Evolutionary conservation across 2,329 filamentous ascomycete species (phyloP).

Genomic region (Xylaria sp.): DNA sequence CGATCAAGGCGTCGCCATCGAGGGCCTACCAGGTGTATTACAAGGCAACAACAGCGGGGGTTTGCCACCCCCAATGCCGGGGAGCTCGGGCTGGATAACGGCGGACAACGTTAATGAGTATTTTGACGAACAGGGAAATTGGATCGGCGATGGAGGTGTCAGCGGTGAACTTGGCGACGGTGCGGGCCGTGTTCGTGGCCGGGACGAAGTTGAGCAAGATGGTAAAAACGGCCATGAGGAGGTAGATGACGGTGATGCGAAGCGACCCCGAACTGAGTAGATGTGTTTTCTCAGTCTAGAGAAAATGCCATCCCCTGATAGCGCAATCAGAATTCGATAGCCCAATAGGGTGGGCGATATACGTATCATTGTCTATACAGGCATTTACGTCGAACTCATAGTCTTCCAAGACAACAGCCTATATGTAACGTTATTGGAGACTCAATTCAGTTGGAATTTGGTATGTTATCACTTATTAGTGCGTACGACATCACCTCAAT

Average conservation of each 20-base stretch:
- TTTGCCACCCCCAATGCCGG: slow-evolving; percentile 75
- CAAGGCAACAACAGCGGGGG: slow-evolving; percentile 60
- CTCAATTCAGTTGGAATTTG: slow-evolving; percentile 3
- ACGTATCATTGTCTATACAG: slow-evolving; percentile 2
- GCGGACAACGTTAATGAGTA: slow-evolving; percentile 89
- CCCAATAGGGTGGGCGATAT: slow-evolving; percentile 9
- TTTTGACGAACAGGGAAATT: slow-evolving; percentile 84
- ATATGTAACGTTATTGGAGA: neutral
- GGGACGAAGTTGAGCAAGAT: slow-evolving; percentile 64
- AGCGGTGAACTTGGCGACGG: slow-evolving; percentile 70
- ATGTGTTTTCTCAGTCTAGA: neutral
- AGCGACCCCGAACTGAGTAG: slow-evolving; percentile 50
- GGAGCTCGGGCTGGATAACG: slow-evolving; percentile 86
- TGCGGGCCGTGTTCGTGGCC: slow-evolving; percentile 66
- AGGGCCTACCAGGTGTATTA: slow-evolving; percentile 67
- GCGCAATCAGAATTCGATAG: neutral
- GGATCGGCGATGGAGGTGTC: slow-evolving; percentile 64
- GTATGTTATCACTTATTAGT: slow-evolving; percentile 27
- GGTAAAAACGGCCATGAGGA: slow-evolving; percentile 57
- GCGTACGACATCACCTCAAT: neutral
- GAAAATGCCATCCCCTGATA: neutral
- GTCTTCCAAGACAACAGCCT: neutral
- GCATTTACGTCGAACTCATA: neutral
- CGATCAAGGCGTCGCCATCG: slow-evolving; percentile 62
- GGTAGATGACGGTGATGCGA: slow-evolving; percentile 51